Conservation (phyloP, 2,329 filamentous ascomycete species). For the Sclerotinia sclerotiorum region DNA sequence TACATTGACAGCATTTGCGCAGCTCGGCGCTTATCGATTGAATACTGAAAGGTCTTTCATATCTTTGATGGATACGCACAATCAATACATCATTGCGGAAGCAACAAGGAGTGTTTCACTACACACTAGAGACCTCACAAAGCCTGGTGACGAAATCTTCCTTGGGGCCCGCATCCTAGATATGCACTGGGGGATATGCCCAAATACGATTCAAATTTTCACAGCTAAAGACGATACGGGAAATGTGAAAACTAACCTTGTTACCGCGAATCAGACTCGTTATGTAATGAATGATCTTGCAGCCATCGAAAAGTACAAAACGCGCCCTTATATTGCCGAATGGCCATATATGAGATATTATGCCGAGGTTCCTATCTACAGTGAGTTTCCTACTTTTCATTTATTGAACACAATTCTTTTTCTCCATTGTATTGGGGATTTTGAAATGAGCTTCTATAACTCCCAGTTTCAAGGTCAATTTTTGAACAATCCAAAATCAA, state of each 20-base stretch:
- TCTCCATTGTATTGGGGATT: not conserved
- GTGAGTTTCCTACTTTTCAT: not conserved
- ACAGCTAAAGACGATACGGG: constrained; percentile 25
- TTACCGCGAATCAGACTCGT: constrained; percentile 26
- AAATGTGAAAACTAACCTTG: constrained; percentile 21
- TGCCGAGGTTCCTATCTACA: constrained; percentile 35
- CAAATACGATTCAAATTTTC: constrained; percentile 32
- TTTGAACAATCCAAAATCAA: not conserved
- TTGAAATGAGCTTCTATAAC: not conserved
- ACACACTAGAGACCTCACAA: constrained; percentile 12
- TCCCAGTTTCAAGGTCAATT: too few relatives aligned
- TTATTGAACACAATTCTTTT: not conserved
- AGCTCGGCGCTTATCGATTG: constrained; percentile 50
- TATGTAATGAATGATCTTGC: constrained; percentile 35
- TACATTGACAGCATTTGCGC: constrained; percentile 47
- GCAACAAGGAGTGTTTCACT: constrained; percentile 31
- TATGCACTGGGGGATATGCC: constrained; percentile 31
- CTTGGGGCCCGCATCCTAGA: constrained; percentile 29
- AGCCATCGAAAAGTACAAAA: constrained; percentile 26
- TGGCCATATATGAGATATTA: constrained; percentile 35
- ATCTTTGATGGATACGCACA: constrained; percentile 38
- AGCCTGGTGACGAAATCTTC: constrained; percentile 30
- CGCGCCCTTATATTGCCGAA: constrained; percentile 29
- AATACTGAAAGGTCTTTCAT: constrained; percentile 49
- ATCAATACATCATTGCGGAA: constrained; percentile 35